Base-by-base conservation (phyloP, 2,329 filamentous ascomycete species). In the Epichloe uncinata region DNA sequence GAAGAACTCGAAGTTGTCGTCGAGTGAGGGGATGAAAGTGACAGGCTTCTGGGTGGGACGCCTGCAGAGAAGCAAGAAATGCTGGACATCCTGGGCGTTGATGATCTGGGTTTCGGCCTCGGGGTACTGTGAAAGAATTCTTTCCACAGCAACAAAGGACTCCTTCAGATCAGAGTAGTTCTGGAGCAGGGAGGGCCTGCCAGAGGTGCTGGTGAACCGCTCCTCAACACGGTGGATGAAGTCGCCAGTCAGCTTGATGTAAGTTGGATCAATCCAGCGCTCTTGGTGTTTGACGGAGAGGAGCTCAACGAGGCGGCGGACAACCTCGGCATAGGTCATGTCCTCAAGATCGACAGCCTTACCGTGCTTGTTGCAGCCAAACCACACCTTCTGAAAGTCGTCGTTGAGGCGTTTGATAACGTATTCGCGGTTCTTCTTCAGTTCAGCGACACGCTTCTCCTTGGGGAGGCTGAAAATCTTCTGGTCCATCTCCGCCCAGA, bases 401-500 rank as follows among this genome's bases (percentile, higher is more conserved):
- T 90, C 88, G 62, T 96, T 96, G 59, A 96, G 80, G 68, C 91
- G 93, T 74, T 90, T 85, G 71, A 96, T 95, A 66, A 95, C 95
- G 70, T 95, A 85, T 45, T 87, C 82, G 48, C 87, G 84, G 63
- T 86, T 84, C 72, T 93, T 94, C 73, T 88, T 87, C 41, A 96
- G 76, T 69, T 93, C 89, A 2, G 85, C 77, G 20, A 95, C 74
- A 41, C 89, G 84, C 75, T 96, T 95, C 63, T 91, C 88, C 73
- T 95, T 96, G 69, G 95, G 90, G 45, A 98, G 73, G 63, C 82
- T 85, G 74, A 98, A 98, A 61, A 98, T 97, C 71, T 95, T 96
- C 68, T 94, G 81, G 63, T 98, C 93, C 89, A 98, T 95, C 71
- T 98, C 94, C 46, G 89, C 84, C 93, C 93, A 98, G 75, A 98